Evolutionary conservation across 2,329 filamentous ascomycete genomes (phyloP), one percentile per base, ranked within the genome.

Genomic region (Nigrospora osmanthi): DNA sequence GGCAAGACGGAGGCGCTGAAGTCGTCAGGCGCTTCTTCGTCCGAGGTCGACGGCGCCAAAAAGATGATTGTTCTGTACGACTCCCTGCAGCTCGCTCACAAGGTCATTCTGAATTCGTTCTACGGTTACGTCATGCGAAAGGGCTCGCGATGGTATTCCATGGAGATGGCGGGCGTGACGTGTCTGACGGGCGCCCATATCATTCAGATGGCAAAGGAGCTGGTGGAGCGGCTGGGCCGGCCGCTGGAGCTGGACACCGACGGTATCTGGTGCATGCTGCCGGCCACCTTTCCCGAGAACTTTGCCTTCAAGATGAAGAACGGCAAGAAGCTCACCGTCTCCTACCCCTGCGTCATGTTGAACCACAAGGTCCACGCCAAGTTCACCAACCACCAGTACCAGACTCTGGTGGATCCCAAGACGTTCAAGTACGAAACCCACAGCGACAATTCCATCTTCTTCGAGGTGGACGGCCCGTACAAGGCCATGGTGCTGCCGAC

Each of bases 111-210:
- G 45, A 98, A 98, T 71, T 95, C 89, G 45, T 98, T 98, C 71
- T 98, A 98, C 56, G 93, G 93, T 51, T 98, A 98, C 61, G 93
- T 97, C 63, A 98, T 98, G 93, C 79, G 93, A 70, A 98, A 98
- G 63, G 93, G 93, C 32, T 98, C 93, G 34, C 82, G 93, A 45
- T 98, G 93, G 93, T 98, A 98, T 62, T 98, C 93, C 15, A 84
- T 98, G 78, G 93, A 98, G 63, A 98, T 98, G 93, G 93, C 94
- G 14, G 93, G 93, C 55, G 93, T 98, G 5, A 98, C 93, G 36
- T 98, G 93, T 69, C 71, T 98, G 63, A 98, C 93, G 2, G 93
- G 93, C 50, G 93, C 93, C 31, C 87, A 83, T 36, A 98, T 98
- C 61, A 98, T 98, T 62, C 93, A 98, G 60, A 82, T 98, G 77